Base-by-base conservation (phyloP, 1,139 yeast genomes). In the Yamadazyma jaroonii region DNA sequence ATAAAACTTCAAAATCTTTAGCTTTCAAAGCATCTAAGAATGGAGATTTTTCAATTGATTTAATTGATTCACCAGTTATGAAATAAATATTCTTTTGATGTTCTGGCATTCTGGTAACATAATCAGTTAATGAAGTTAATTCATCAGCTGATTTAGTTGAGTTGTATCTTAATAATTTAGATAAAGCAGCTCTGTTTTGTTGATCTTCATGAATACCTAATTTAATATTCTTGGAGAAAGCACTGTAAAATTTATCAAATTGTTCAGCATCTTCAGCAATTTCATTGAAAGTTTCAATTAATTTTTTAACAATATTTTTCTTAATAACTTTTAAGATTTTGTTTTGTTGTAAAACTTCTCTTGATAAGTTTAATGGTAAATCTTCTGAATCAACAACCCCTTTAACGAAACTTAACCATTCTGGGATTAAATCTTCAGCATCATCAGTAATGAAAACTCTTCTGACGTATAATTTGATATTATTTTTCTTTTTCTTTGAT, bases 321-420 rank as follows among this genome's bases (percentile, higher is more conserved):
- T 94, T 88, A 67, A 94, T 94, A 53, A 94, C 98, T 85, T 94
- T 94, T 75, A 94, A 82, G 72, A 94, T 94, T 88, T 92, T 94
- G 88, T 94, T 92, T 77, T 94, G 99, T 78, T 94, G 99, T 67
- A 94, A 82, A 88, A 94, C 86, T 78, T 94, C 99, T 87, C 99
- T 92, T 58, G 98, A 94, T 77, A 94, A 81, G 94, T 94, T 94
- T 73, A 94, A 86, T 72, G 99, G 99, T 72, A 94, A 80, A 74
- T 94, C 99, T 78, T 94, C 98, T 57, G 97, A 89, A 77, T 94
- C 99, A 49, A 94, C 99, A 67, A 94, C 98, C 82, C 99, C 99
- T 77, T 79, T 90, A 62, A 94, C 87, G 71, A 94, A 94, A 46
- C 90, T 75, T 66, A 92, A 84, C 98, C 98, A 94, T 72, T 92